Base-by-base conservation (phyloP, 345 rosid species). In the Pelargonium nanum region DNA sequence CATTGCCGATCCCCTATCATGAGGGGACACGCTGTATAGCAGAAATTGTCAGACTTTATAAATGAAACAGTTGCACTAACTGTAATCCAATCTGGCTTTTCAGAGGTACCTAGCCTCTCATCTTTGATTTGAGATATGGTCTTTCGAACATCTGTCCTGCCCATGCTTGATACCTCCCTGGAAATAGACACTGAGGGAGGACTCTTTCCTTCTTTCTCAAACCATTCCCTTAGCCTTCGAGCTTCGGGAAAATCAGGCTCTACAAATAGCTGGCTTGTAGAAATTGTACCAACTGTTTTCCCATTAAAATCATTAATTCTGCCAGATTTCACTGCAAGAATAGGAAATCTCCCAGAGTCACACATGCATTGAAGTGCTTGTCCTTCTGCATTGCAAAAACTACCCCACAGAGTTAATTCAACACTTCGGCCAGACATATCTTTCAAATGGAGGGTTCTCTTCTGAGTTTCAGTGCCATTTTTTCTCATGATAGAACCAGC, bases 321-420 rank as follows among this genome's bases (percentile, higher is more conserved):
- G 26, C 80, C 83, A 0, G 93, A 63, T 80, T 92, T 92, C 56
- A 92, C 78, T 60, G 87, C 97, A 40, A 92, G 82, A 61, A 92
- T 72, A 1, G 98, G 97, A 70, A 64, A 83, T 24, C 63, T 67
- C 20, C 97, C 98, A 66, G 89, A 77, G 66, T 92, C 96, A 60
- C 95, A 89, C 66, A 87, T 69, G 57, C 48, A 65, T 65, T 89
- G 98, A 70, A 92, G 72, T 53, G 53, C 72, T 59, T 83, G 91
- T 54, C 98, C 98, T 65, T 89, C 97, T 54, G 75, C 68, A 57
- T 71, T 75, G 72, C 95, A 89, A 53, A 84, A 82, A 57, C 61
- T 78, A 61, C 97, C 96, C 98, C 98, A 92, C 51, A 92, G 58
- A n/a, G 95, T 89, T 59, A 92, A 69, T 68, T 92, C 97, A 34